Evolutionary conservation across 176 grass and related monocot species (phyloP).

Genomic region (Avena sativa): DNA sequence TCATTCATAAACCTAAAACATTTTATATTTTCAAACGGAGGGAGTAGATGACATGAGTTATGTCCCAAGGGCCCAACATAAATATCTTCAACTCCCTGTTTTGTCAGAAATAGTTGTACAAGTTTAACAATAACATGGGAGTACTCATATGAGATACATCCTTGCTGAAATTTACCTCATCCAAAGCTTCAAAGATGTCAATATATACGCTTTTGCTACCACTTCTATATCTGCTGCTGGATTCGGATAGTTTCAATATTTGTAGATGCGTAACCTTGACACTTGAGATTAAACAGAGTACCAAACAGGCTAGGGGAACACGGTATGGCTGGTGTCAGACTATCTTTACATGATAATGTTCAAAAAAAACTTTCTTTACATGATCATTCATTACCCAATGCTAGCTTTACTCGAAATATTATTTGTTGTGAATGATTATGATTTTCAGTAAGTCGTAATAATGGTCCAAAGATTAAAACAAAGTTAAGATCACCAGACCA

Average conservation of each 20-base stretch:
- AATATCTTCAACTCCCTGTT: slow-evolving; percentile 88
- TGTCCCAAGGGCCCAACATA: slow-evolving; percentile 78
- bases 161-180: slow-evolving; percentile 58
- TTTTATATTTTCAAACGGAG: no score
- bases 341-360: background rate
- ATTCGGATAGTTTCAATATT: background rate
- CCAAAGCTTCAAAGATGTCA: slow-evolving; percentile 94
- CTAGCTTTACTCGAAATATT: background rate
- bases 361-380: background rate
- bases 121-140: slow-evolving; percentile 42
- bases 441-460: background rate
- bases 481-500: background rate
- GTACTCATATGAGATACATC: background rate
- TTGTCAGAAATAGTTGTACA: slow-evolving; percentile 84
- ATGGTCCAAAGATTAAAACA: background rate
- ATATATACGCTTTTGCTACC: slow-evolving; percentile 13
- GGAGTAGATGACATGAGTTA: slow-evolving; percentile 73
- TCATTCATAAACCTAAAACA: no score
- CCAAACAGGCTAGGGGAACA: background rate
- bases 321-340: no score
- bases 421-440: background rate
- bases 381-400: background rate
- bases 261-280: background rate
- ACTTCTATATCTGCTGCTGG: background rate
- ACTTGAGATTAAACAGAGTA: background rate